Conservation (phyloP, 164 flowering plant genomes). For the Taxillus chinensis region DNA sequence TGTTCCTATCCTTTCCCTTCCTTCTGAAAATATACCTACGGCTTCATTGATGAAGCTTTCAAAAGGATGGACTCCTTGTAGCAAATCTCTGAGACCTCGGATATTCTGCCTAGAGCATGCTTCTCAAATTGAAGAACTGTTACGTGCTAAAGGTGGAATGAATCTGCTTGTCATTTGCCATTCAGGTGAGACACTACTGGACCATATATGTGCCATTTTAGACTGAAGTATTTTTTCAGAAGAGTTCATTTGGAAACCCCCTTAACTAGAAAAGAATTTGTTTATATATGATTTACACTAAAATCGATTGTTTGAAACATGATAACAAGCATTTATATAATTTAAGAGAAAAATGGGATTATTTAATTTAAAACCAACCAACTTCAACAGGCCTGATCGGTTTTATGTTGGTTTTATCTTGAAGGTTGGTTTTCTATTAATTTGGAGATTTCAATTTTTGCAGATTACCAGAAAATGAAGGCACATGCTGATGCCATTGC, state of each 20-base stretch:
- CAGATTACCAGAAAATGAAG: conserved; percentile 81
- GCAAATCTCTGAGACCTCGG: conserved; percentile 54
- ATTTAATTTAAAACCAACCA: not conserved
- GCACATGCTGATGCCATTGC: conserved; percentile 53
- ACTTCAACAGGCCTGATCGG: too few relatives aligned
- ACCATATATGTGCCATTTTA: too few relatives aligned
- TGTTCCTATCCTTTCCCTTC: conserved; percentile 11
- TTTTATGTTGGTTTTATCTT: too few relatives aligned
- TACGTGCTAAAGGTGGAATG: conserved; percentile 75
- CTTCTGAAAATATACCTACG: conserved; percentile 8
- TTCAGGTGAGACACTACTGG: conserved; percentile 46
- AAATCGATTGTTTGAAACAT: too few relatives aligned
- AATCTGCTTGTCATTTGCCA: conserved; percentile 81
- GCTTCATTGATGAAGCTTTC: conserved; percentile 10
- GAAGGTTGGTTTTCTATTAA: not conserved
- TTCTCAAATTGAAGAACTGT: conserved; percentile 48
- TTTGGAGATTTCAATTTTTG: conserved; percentile 10
- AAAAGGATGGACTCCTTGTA: conserved; percentile 35
- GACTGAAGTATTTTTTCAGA: too few relatives aligned
- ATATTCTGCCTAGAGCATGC: conserved; percentile 95
- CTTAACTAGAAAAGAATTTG: too few relatives aligned
- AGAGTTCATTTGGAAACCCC: too few relatives aligned
- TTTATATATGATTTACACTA: too few relatives aligned
- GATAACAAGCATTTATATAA: too few relatives aligned
- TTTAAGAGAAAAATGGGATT: not conserved